A percentile compares a stretch with the other conserved stretches of the same genome.
phyloP scores from a whole-genome alignment of 257 asterid genomes.

The Verbena officinalis region DNA sequence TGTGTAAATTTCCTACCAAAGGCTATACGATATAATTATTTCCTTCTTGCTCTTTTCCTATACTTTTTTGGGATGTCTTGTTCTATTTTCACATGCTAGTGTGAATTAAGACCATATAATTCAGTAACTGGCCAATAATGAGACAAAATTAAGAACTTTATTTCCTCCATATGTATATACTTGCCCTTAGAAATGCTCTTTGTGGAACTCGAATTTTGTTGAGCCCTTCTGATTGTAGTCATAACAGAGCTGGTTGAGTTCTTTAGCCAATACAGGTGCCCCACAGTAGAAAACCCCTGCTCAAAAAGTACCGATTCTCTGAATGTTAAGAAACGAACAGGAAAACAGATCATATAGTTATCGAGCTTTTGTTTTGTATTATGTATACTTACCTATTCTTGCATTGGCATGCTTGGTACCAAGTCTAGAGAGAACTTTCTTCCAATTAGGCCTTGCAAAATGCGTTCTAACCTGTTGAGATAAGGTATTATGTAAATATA shows the following conservation, averaged over 20 bases:
- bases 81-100: conserved; percentile 5
- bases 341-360: neutral
- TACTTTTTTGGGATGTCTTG: conserved; percentile 9
- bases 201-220: conserved; percentile 92
- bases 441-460: conserved; percentile 98
- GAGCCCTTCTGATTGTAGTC: conserved; percentile 89
- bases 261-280: conserved; percentile 84
- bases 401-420: conserved; percentile 94
- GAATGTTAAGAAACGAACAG: conserved; percentile 10
- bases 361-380: neutral
- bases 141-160: conserved; percentile 22
- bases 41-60: conserved; percentile 11
- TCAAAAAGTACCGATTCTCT: conserved; percentile 15
- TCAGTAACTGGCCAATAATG: conserved; percentile 27
- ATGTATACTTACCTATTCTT: conserved; percentile 65
- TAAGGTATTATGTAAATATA: neutral
- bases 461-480: conserved; percentile 81
- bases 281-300: conserved; percentile 97
- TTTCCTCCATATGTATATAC: conserved; percentile 4
- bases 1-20: conserved; percentile 30
- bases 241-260: conserved; percentile 77
- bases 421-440: conserved; percentile 75
- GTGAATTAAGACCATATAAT: conserved; percentile 16
- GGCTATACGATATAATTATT: conserved; percentile 41
- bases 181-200: conserved; percentile 72